phyloP scores from a whole-genome alignment of 1,284 basidiomycete species.

The Mycena sp. region DNA sequence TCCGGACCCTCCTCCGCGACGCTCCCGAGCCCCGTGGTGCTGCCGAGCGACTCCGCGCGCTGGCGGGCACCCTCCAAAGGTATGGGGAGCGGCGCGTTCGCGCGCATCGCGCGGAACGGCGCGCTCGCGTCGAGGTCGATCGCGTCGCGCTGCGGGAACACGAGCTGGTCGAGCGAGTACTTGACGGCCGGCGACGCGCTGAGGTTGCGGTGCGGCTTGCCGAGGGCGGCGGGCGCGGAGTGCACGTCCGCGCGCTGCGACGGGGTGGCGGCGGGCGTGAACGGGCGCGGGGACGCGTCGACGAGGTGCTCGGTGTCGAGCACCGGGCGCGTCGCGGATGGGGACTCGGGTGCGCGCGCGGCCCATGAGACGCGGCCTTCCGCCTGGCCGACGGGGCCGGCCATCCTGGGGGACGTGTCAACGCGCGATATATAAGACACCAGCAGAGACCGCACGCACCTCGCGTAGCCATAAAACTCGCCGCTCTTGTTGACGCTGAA shows the following conservation, averaged over 20 bases:
- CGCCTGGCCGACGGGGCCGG: constrained; percentile 49
- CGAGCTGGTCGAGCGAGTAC: constrained; percentile 45
- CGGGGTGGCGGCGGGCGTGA: constrained; percentile 31
- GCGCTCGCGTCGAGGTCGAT: constrained; percentile 56
- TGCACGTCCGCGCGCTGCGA: constrained; percentile 27
- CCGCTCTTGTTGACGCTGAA: constrained; percentile 94
- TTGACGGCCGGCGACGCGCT: constrained; percentile 38
- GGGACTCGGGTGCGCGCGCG: constrained; percentile 31
- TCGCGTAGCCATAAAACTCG: constrained; percentile 90
- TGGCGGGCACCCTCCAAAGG: no score
- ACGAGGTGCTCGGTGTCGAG: constrained; percentile 34
- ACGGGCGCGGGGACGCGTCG: constrained; percentile 53
- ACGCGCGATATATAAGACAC: neutral
- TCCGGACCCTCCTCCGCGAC: constrained; percentile 15
- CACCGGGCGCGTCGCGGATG: neutral
- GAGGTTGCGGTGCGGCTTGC: constrained; percentile 47
- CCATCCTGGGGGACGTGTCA: no score
- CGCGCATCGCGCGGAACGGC: constrained; percentile 51
- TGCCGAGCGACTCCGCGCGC: neutral
- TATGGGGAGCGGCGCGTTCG: no score
- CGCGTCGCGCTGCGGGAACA: constrained; percentile 19
- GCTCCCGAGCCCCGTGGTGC: neutral
- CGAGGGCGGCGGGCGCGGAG: constrained; percentile 65
- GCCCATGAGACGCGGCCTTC: constrained; percentile 51
- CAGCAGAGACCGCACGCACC: constrained; percentile 51